Evolutionary conservation across 2,329 filamentous ascomycete species (phyloP).

Genomic region (Colletotrichum agaves): DNA sequence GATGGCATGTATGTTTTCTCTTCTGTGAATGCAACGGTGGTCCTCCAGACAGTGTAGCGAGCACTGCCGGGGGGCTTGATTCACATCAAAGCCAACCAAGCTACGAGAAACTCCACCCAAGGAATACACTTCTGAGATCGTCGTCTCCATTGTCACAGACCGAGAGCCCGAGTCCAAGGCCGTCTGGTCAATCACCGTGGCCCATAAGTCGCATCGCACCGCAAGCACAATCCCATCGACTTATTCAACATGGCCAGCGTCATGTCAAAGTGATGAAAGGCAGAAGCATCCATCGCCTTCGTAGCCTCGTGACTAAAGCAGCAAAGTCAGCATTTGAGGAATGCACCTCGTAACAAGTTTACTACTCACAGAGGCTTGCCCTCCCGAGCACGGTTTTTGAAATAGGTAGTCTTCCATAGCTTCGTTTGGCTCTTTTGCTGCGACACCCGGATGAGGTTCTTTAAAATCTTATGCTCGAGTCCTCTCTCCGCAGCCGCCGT

Average conservation of each 20-base stretch:
- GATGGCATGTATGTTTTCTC: no score
- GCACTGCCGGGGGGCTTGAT: no score
- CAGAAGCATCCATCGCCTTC: conserved; percentile 41
- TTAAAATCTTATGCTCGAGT: conserved; percentile 77
- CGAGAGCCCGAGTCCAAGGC: background rate
- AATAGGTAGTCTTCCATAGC: conserved; percentile 42
- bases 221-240: conserved; percentile 74
- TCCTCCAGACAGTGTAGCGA: no score
- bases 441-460: conserved; percentile 68
- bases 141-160: background rate
- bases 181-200: background rate
- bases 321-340: conserved; percentile 2
- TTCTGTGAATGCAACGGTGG: no score
- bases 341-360: background rate
- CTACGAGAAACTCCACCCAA: background rate
- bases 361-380: conserved; percentile 39
- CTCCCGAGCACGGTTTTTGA: conserved; percentile 6
- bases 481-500: conserved; percentile 72
- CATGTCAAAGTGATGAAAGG: conserved; percentile 73
- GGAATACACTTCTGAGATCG: background rate
- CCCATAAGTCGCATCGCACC: conserved; percentile 47
- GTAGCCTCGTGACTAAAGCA: background rate
- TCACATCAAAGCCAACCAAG: background rate
- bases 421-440: conserved; percentile 46
- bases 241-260: conserved; percentile 80